phyloP scores from a whole-genome alignment of 73 alveolate species.

The Paramecium sexaurelia region DNA sequence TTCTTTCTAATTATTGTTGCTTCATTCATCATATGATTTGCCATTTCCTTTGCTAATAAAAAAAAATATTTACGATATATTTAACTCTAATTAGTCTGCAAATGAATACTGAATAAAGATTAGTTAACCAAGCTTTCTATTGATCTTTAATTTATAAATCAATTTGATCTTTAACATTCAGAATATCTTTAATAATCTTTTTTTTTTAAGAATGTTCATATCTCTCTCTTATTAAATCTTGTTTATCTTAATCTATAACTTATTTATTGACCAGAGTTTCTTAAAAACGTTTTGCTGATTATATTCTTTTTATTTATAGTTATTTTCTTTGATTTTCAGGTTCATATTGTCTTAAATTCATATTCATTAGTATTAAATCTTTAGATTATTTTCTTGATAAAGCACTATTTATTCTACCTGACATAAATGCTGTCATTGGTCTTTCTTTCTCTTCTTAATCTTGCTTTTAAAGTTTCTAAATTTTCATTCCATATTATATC shows the following conservation, averaged over 20 bases:
- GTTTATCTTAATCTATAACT: neutral
- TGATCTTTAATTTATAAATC: neutral
- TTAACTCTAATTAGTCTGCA: neutral
- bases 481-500: neutral
- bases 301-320: slow-evolving; percentile 6
- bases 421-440: neutral
- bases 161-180: slow-evolving; percentile 7
- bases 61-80: neutral
- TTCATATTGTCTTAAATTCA: slow-evolving; percentile 54
- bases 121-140: neutral
- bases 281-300: slow-evolving; percentile 26
- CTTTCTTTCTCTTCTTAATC: slow-evolving; percentile 29
- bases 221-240: neutral
- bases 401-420: neutral
- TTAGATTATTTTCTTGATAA: neutral
- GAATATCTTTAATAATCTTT: slow-evolving; percentile 31
- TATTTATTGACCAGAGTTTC: slow-evolving; percentile 1
- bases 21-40: neutral
- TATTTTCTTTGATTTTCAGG: slow-evolving; percentile 13
- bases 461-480: neutral
- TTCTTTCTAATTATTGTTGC: neutral
- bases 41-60: neutral
- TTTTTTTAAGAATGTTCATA: slow-evolving; percentile 21
- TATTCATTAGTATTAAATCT: slow-evolving; percentile 10
- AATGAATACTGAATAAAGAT: neutral